These are phyloP conservation scores for Amanita muscaria DNA, from an alignment of 768 basidiomycete genomes.

Conservation along the genomic window DNA sequence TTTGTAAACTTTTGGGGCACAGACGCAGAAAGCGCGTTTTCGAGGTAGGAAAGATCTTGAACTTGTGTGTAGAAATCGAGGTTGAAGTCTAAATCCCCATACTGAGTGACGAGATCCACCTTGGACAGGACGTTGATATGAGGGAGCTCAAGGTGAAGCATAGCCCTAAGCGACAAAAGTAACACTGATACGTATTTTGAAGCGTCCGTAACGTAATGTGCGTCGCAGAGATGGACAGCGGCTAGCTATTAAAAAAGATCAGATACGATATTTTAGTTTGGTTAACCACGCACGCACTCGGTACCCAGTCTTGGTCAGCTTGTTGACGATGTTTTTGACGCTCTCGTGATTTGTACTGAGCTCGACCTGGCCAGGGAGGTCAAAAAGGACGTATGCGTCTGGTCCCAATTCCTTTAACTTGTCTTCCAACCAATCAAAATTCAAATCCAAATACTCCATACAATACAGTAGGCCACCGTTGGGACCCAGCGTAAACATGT, in stretches of 20 bases:
- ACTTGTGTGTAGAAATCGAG: conserved; percentile 98
- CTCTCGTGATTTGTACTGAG: conserved; percentile 93
- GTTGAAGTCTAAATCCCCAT: conserved; percentile 95
- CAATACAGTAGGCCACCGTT: conserved; percentile 96
- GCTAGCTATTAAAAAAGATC: conserved; percentile 54
- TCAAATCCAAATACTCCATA: conserved; percentile 94
- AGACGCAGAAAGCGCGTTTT: conserved; percentile 59
- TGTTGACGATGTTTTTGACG: conserved; percentile 69
- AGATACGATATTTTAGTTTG: neutral
- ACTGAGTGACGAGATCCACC: conserved; percentile 81
- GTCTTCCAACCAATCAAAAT: conserved; percentile 82
- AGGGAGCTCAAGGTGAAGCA: conserved; percentile 98
- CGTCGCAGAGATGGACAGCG: conserved; percentile 92
- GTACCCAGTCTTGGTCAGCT: conserved; percentile 65
- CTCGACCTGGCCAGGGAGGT: conserved; percentile 96
- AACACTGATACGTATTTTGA: conserved; percentile 91
- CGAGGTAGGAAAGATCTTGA: conserved; percentile 86
- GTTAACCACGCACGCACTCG: conserved; percentile 50
- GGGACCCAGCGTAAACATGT: conserved; percentile 76
- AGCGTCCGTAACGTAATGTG: conserved; percentile 94
- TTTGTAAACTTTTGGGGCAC: conserved; percentile 56
- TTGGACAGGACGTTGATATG: conserved; percentile 97
- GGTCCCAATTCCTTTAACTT: conserved; percentile 53
- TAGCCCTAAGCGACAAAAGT: conserved; percentile 85
- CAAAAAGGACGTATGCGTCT: conserved; percentile 87